These are phyloP conservation scores for Penicillium sp. DNA, from an alignment of 2,329 filamentous ascomycete species.

Conservation along the genomic window DNA sequence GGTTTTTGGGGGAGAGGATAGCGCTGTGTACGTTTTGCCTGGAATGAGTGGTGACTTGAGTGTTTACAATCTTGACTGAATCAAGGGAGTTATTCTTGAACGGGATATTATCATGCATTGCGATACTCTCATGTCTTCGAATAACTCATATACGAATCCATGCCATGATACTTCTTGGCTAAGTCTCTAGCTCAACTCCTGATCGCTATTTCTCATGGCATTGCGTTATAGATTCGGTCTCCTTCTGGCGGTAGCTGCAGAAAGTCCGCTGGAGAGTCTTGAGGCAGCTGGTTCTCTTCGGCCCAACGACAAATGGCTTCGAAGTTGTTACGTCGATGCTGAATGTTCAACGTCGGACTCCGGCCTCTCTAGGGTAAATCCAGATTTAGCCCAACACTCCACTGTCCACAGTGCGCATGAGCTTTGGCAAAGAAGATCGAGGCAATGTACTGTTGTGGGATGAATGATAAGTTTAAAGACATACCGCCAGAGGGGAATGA, in stretches of 20 bases:
- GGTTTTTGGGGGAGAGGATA: conserved; percentile 13
- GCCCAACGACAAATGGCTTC: conserved; percentile 49
- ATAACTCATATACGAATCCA: neutral
- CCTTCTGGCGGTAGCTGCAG: conserved; percentile 31
- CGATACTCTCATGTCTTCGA: neutral
- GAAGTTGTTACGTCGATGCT: conserved; percentile 52
- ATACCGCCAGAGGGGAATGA: neutral
- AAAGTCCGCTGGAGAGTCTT: conserved; percentile 36
- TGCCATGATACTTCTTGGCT: no score
- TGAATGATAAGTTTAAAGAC: neutral
- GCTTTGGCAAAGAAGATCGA: conserved; percentile 54
- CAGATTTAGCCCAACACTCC: conserved; percentile 55
- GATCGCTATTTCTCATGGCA: conserved; percentile 15
- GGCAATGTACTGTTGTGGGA: conserved; percentile 44
- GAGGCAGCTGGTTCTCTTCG: conserved; percentile 44
- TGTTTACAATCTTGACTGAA: conserved; percentile 9
- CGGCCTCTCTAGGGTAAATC: conserved; percentile 40
- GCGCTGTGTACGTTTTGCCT: conserved; percentile 14
- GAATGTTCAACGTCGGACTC: conserved; percentile 52
- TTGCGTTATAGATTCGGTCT: conserved; percentile 17
- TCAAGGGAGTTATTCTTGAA: neutral
- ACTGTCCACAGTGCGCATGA: conserved; percentile 56
- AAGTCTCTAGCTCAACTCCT: neutral
- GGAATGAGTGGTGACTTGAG: conserved; percentile 13
- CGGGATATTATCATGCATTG: neutral